Percentiles rank a stretch among this genome's conserved stretches.
phyloP scores from a whole-genome alignment of 1,284 basidiomycete genomes.

The Moesziomyces antarcticus region DNA sequence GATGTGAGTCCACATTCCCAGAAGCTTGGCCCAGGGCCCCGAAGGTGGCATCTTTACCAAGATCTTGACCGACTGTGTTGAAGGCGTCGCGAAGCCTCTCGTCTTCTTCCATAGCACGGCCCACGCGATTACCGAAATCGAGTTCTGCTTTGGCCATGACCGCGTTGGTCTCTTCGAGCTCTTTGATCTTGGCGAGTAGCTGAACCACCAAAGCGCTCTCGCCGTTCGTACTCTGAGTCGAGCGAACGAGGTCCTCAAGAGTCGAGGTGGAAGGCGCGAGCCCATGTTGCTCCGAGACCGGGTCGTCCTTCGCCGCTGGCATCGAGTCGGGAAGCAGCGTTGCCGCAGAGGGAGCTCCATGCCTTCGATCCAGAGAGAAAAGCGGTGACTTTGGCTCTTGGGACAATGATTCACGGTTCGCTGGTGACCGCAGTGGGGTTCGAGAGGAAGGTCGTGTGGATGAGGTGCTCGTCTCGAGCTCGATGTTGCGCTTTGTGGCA shows the following conservation, averaged over 20 bases:
- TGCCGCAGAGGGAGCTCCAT: background rate
- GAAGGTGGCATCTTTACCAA: conserved; percentile 2
- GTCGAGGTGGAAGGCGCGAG: conserved; percentile 35
- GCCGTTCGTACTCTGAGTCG: conserved; percentile 10
- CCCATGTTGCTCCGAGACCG: conserved; percentile 3
- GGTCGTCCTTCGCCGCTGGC: background rate
- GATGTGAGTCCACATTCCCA: background rate
- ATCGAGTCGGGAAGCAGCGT: background rate
- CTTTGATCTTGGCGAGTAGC: conserved; percentile 58
- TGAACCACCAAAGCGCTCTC: conserved; percentile 55
- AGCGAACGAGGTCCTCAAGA: conserved; percentile 32
- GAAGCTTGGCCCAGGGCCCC: background rate
- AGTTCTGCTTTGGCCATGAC: conserved; percentile 48
- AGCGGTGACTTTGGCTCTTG: background rate
- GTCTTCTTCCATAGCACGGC: conserved; percentile 56
- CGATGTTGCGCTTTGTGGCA: conserved; percentile 50
- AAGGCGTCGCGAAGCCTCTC: conserved; percentile 58
- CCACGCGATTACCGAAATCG: conserved; percentile 56
- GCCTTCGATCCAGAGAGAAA: too few relatives aligned
- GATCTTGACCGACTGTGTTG: conserved; percentile 43
- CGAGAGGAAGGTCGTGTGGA: conserved; percentile 1
- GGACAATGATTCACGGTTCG: background rate
- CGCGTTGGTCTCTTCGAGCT: conserved; percentile 59
- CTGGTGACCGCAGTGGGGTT: conserved; percentile 9
- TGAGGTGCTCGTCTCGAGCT: conserved; percentile 40